phyloP scores from a whole-genome alignment of 2,329 filamentous ascomycete species.

The Trichoderma harzianum region DNA sequence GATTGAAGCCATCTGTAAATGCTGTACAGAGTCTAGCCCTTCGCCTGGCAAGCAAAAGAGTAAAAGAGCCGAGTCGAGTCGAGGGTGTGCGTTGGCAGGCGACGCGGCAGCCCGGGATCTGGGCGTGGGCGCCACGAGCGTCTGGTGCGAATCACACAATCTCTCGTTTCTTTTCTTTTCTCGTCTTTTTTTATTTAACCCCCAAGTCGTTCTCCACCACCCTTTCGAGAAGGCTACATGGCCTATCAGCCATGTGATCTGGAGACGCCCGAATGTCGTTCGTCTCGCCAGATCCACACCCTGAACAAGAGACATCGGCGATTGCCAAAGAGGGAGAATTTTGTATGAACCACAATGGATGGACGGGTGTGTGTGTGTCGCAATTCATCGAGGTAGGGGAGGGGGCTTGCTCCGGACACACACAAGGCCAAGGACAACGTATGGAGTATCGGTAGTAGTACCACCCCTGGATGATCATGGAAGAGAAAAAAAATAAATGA shows the following conservation, averaged over 20 bases:
- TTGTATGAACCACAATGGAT: not conserved
- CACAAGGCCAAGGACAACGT: not conserved
- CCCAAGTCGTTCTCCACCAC: not conserved
- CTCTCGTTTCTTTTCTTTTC: not conserved
- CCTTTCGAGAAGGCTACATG: constrained; percentile 13
- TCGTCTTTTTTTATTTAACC: not conserved
- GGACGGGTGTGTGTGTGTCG: constrained; percentile 6
- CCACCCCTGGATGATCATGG: not conserved
- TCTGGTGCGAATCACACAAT: not conserved
- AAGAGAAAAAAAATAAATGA: not conserved
- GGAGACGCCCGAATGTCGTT: constrained; percentile 1
- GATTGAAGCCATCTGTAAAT: not conserved
- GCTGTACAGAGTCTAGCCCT: not conserved
- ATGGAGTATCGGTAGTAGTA: not conserved
- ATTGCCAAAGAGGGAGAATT: not conserved
- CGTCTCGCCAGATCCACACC: not conserved
- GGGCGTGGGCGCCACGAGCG: not conserved
- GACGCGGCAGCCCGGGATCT: not conserved
- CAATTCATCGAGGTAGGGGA: not conserved
- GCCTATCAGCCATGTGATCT: constrained; percentile 16
- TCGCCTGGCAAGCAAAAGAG: not conserved
- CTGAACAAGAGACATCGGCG: not conserved
- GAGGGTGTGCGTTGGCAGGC: not conserved
- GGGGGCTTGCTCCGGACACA: not conserved
- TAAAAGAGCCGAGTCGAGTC: not conserved